Percentiles rank a stretch among this genome's conserved stretches.
phyloP scores from a whole-genome alignment of 768 basidiomycete species.

The Phaffia tasmanica region DNA sequence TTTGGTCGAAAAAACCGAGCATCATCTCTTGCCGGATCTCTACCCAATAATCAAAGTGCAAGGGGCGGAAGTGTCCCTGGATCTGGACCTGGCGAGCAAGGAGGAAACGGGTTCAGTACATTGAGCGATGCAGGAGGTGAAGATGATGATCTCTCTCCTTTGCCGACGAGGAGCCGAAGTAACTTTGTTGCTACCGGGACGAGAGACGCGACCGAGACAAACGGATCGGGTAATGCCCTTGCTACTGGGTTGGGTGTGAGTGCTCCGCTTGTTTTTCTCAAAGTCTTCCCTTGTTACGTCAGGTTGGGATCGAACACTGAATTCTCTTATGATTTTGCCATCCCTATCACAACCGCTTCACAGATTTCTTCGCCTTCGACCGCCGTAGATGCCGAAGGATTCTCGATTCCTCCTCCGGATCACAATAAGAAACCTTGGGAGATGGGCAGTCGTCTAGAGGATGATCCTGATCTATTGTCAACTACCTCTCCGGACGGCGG shows the following conservation, averaged over 20 bases:
- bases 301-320: neutral
- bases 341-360: neutral
- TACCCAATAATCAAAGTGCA: neutral
- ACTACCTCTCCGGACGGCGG: slow-evolving; percentile 4
- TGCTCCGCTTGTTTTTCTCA: neutral
- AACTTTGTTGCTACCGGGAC: neutral
- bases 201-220: slow-evolving; percentile 4
- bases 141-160: slow-evolving; percentile 6
- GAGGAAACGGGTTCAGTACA: too few species aligned
- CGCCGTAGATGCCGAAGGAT: slow-evolving; percentile 40
- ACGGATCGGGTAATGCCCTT: slow-evolving; percentile 1
- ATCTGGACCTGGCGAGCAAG: slow-evolving; percentile 4
- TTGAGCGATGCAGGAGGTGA: slow-evolving; percentile 8
- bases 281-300: neutral
- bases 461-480: slow-evolving; percentile 30
- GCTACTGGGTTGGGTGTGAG: neutral
- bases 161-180: slow-evolving; percentile 4
- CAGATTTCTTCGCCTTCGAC: neutral
- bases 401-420: slow-evolving; percentile 39
- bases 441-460: slow-evolving; percentile 24
- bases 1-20: slow-evolving; percentile 26
- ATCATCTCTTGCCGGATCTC: slow-evolving; percentile 8
- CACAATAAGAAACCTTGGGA: slow-evolving; percentile 39
- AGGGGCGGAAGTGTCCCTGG: neutral
- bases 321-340: neutral